phyloP scores from a whole-genome alignment of 768 basidiomycete species.

The Tulasnella sp. region DNA sequence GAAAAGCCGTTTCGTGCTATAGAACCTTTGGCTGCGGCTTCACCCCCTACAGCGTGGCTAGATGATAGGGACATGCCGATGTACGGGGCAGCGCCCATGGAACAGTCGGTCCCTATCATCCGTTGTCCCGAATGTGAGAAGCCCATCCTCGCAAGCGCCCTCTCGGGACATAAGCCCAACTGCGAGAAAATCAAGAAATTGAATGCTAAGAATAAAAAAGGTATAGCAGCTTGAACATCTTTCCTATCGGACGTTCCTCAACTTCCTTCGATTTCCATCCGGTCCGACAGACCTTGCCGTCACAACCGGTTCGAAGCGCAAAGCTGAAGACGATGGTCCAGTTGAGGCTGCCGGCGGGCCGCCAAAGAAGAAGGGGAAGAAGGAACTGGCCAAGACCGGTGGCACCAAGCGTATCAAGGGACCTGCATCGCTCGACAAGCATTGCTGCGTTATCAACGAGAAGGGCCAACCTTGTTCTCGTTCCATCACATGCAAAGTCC shows the following conservation, averaged over 20 bases:
- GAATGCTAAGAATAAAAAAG: conserved; percentile 55
- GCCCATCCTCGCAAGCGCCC: conserved; percentile 73
- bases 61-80: conserved; percentile 85
- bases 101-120: conserved; percentile 65
- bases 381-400: conserved; percentile 57
- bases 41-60: conserved; percentile 85
- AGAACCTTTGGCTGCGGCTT: conserved; percentile 39
- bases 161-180: conserved; percentile 71
- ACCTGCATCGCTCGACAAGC: conserved; percentile 86
- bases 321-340: conserved; percentile 69
- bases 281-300: neutral
- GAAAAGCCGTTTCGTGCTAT: neutral
- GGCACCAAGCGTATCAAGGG: conserved; percentile 60
- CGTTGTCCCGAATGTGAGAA: conserved; percentile 83
- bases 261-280: conserved; percentile 2
- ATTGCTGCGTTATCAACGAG: conserved; percentile 98
- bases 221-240: conserved; percentile 38
- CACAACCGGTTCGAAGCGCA: conserved; percentile 67
- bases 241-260: conserved; percentile 46
- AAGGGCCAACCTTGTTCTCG: conserved; percentile 91
- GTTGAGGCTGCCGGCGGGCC: conserved; percentile 66
- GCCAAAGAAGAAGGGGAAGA: conserved; percentile 55
- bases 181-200: conserved; percentile 60
- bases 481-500: conserved; percentile 96
- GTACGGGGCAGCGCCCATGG: conserved; percentile 77